A percentile compares a stretch with the other conserved stretches of the same genome.
These are phyloP conservation scores for Ophiobolus disseminans DNA, from an alignment of 2,329 filamentous ascomycete genomes.

Conservation along the genomic window DNA sequence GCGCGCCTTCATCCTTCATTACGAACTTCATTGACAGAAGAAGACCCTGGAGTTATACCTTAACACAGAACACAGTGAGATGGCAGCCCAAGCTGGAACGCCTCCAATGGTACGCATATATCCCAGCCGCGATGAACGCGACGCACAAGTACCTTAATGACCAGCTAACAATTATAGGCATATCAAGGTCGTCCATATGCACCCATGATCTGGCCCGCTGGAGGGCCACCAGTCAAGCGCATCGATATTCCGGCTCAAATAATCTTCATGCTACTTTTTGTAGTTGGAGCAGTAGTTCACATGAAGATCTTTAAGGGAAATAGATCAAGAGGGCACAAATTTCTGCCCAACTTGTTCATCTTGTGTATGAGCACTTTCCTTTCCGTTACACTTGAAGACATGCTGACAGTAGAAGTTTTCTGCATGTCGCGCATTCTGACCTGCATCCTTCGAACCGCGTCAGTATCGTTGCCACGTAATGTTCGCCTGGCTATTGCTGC, in stretches of 20 bases:
- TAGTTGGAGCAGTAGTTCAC: slow-evolving; percentile 49
- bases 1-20: too few species aligned
- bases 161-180: too few species aligned
- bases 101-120: slow-evolving; percentile 26
- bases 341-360: slow-evolving; percentile 49
- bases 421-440: slow-evolving; percentile 54
- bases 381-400: background rate
- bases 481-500: slow-evolving; percentile 63
- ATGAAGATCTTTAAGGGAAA: slow-evolving; percentile 54
- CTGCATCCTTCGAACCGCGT: slow-evolving; percentile 47
- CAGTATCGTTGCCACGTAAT: slow-evolving; percentile 46
- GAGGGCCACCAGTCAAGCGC: slow-evolving; percentile 45
- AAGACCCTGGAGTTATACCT: too few species aligned
- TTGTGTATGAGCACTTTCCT: slow-evolving; percentile 43
- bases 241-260: slow-evolving; percentile 52
- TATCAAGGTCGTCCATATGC: slow-evolving; percentile 39
- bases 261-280: slow-evolving; percentile 53
- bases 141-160: slow-evolving; percentile 12
- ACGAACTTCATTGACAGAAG: too few species aligned
- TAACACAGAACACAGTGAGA: too few species aligned
- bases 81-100: slow-evolving; percentile 19
- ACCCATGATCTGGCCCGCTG: slow-evolving; percentile 42
- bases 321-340: slow-evolving; percentile 49
- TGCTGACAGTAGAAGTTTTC: slow-evolving; percentile 40
- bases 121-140: too few species aligned